Evolutionary conservation across 2,329 filamentous ascomycete genomes (phyloP).

Genomic region (Madurella mycetomatis): DNA sequence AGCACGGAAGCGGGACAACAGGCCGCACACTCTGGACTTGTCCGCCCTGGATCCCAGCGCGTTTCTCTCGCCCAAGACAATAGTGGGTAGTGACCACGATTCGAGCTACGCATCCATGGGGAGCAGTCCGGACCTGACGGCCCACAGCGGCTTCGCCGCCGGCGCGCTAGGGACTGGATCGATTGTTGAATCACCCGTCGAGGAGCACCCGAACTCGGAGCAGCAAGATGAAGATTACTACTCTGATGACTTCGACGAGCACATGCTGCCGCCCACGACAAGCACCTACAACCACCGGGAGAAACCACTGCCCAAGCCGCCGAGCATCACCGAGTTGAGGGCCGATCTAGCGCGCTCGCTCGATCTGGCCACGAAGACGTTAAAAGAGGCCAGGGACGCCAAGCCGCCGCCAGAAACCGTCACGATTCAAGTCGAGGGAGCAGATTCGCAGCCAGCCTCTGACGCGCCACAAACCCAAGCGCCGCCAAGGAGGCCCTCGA

Average conservation of each 20-base stretch:
- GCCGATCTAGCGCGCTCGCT: constrained; percentile 62
- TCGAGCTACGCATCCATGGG: constrained; percentile 57
- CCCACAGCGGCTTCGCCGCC: constrained; percentile 32
- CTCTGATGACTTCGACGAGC: constrained; percentile 57
- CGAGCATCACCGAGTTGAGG: constrained; percentile 75
- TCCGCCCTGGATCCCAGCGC: constrained; percentile 47
- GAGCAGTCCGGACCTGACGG: constrained; percentile 52
- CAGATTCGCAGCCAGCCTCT: constrained; percentile 5
- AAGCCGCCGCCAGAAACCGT: constrained; percentile 29
- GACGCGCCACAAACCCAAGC: constrained; percentile 15
- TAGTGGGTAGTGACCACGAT: constrained; percentile 45
- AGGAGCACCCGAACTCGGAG: constrained; percentile 35
- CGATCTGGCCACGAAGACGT: constrained; percentile 61
- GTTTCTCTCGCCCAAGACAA: constrained; percentile 32
- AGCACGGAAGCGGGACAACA: constrained; percentile 59
- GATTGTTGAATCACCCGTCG: constrained; percentile 46
- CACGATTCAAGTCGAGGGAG: constrained; percentile 13
- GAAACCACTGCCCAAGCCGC: constrained; percentile 76
- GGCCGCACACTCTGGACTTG: constrained; percentile 55
- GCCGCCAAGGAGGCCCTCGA: constrained; percentile 26
- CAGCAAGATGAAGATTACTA: constrained; percentile 38
- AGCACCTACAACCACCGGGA: constrained; percentile 90
- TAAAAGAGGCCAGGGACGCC: constrained; percentile 53
- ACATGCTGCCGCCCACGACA: constrained; percentile 92
- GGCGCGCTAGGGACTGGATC: constrained; percentile 30